Evolutionary conservation across 2,329 filamentous ascomycete genomes (phyloP).

Genomic region (Venturia carpophila): DNA sequence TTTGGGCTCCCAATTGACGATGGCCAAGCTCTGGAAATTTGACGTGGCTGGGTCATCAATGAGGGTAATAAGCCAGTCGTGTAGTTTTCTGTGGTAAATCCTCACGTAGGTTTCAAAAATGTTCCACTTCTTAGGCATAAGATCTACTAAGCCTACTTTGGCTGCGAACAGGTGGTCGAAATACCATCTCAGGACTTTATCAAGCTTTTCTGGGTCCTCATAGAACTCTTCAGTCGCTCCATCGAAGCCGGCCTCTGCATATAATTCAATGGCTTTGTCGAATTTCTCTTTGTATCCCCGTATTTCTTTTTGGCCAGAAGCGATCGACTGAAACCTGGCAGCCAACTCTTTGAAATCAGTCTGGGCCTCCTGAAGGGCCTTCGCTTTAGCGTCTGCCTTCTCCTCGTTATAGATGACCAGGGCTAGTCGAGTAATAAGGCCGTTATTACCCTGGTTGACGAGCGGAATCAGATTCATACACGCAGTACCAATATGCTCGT

Average conservation of each 20-base stretch:
- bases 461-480: constrained; percentile 86
- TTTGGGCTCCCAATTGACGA: constrained; percentile 75
- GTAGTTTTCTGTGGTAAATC: constrained; percentile 92
- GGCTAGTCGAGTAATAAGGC: constrained; percentile 82
- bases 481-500: constrained; percentile 83
- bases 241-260: constrained; percentile 66
- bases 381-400: constrained; percentile 86
- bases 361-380: constrained; percentile 87
- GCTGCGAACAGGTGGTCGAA: constrained; percentile 97
- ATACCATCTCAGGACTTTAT: constrained; percentile 87
- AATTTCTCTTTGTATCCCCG: constrained; percentile 98
- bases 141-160: constrained; percentile 78
- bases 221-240: constrained; percentile 66
- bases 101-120: constrained; percentile 84
- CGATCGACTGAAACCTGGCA: constrained; percentile 87
- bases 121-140: constrained; percentile 96
- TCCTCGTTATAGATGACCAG: constrained; percentile 93
- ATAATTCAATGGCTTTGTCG: constrained; percentile 66
- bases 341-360: constrained; percentile 95
- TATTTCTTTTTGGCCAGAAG: constrained; percentile 82
- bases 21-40: constrained; percentile 79
- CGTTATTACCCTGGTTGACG: constrained; percentile 77
- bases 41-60: constrained; percentile 80
- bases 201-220: constrained; percentile 71
- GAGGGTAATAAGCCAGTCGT: constrained; percentile 77